Evolutionary conservation across 2,329 filamentous ascomycete genomes (phyloP).

Genomic region (Scedosporium apiospermum): DNA sequence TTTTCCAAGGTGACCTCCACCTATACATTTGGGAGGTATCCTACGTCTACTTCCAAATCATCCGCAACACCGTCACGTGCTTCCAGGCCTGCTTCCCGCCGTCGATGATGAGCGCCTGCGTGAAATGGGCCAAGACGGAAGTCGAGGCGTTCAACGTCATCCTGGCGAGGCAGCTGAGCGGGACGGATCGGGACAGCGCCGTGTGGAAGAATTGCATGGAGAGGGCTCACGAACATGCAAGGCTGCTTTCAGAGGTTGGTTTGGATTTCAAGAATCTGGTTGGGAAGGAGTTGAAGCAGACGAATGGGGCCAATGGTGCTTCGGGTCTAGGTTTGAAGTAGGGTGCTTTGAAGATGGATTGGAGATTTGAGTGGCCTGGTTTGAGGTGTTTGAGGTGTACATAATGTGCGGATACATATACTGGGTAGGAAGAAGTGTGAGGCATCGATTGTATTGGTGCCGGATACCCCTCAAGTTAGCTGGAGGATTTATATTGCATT

Average conservation of each 20-base stretch:
- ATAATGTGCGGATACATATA: no score
- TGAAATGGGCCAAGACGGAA: constrained; percentile 97
- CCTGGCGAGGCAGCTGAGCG: constrained; percentile 75
- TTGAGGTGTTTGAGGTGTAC: neutral
- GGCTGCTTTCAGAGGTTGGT: constrained; percentile 73
- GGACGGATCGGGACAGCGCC: constrained; percentile 64
- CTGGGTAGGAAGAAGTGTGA: no score
- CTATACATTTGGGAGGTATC: constrained; percentile 93
- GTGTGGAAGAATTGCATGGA: constrained; percentile 79
- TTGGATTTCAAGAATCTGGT: constrained; percentile 83
- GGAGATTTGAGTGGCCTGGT: neutral
- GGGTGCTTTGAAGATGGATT: neutral
- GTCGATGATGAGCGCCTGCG: constrained; percentile 83
- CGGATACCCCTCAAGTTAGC: no score
- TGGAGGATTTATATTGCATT: no score
- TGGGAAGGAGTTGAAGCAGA: constrained; percentile 41
- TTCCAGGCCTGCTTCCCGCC: constrained; percentile 83
- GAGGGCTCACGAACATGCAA: constrained; percentile 70
- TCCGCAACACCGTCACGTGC: constrained; percentile 84
- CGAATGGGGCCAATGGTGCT: neutral
- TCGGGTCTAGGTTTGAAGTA: constrained; percentile 18
- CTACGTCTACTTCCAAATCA: constrained; percentile 90
- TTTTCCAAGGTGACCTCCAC: constrained; percentile 88
- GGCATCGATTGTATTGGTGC: no score
- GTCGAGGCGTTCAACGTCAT: constrained; percentile 84